Evolutionary conservation across 257 asterid species (phyloP).

Genomic region (Forsythia suspensa): DNA sequence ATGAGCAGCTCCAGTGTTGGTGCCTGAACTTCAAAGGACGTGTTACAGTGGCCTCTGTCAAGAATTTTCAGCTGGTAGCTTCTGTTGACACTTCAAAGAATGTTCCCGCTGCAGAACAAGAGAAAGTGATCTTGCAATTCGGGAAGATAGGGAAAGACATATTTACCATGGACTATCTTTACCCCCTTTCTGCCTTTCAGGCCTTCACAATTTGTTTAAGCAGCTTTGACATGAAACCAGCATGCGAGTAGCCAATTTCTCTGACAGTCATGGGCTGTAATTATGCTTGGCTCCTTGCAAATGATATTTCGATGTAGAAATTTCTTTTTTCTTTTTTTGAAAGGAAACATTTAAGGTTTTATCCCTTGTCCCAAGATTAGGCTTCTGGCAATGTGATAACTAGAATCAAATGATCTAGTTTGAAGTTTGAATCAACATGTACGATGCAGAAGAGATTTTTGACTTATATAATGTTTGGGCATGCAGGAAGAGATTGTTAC

Average conservation of each 20-base stretch:
- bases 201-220: slow-evolving; percentile 71
- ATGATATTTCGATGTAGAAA: slow-evolving; percentile 23
- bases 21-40: slow-evolving; percentile 72
- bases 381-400: slow-evolving; percentile 17
- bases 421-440: slow-evolving; percentile 16
- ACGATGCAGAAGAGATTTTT: slow-evolving; percentile 6
- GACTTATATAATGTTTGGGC: neutral
- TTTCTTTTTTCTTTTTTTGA: neutral
- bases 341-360: slow-evolving; percentile 15
- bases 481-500: neutral
- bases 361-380: slow-evolving; percentile 23
- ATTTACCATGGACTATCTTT: slow-evolving; percentile 71
- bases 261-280: neutral
- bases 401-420: slow-evolving; percentile 2
- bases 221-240: slow-evolving; percentile 72
- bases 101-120: slow-evolving; percentile 46
- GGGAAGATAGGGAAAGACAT: slow-evolving; percentile 72
- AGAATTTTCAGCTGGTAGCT: slow-evolving; percentile 75
- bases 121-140: slow-evolving; percentile 61
- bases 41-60: slow-evolving; percentile 74
- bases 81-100: slow-evolving; percentile 34
- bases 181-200: slow-evolving; percentile 73
- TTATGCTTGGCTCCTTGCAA: neutral
- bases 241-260: slow-evolving; percentile 47
- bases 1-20: slow-evolving; percentile 75